Evolutionary conservation across 257 asterid genomes (phyloP).

Genomic region (Nicotiana tomentosiformis): DNA sequence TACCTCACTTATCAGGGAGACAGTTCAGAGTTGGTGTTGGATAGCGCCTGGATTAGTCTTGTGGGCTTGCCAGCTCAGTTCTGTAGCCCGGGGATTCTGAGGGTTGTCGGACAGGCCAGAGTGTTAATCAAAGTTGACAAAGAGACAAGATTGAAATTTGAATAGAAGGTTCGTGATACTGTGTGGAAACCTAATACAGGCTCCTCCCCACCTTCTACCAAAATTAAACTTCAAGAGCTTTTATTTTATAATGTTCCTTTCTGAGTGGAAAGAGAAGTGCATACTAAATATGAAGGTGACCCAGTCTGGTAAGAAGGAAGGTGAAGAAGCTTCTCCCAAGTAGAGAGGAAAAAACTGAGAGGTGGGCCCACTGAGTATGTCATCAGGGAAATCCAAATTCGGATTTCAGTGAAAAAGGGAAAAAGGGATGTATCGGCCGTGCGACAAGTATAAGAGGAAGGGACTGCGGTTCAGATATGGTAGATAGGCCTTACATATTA

Average conservation of each 20-base stretch:
- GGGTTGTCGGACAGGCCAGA: not conserved
- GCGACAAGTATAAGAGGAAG: not conserved
- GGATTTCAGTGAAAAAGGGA: not conserved
- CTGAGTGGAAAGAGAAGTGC: not conserved
- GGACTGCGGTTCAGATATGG: not conserved
- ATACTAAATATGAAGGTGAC: not conserved
- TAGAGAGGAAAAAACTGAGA: not conserved
- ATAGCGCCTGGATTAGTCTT: not conserved
- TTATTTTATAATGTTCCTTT: not conserved
- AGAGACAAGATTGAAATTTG: not conserved
- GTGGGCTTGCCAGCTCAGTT: not conserved
- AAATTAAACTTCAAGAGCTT: not conserved
- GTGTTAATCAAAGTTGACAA: not conserved
- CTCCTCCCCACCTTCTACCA: not conserved
- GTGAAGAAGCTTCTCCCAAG: not conserved
- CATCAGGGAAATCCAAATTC: not conserved
- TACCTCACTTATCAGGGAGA: not conserved
- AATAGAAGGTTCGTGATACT: not conserved
- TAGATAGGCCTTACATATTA: not conserved
- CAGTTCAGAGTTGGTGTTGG: not conserved
- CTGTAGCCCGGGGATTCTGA: not conserved
- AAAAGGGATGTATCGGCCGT: not conserved
- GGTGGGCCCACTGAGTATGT: not conserved
- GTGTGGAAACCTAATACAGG: not conserved
- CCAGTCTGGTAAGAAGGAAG: not conserved